A percentile compares a stretch with the other conserved stretches of the same genome.
Conservation (phyloP, 352 stramenopile species). For the Globisporangium carolinianum region DNA sequence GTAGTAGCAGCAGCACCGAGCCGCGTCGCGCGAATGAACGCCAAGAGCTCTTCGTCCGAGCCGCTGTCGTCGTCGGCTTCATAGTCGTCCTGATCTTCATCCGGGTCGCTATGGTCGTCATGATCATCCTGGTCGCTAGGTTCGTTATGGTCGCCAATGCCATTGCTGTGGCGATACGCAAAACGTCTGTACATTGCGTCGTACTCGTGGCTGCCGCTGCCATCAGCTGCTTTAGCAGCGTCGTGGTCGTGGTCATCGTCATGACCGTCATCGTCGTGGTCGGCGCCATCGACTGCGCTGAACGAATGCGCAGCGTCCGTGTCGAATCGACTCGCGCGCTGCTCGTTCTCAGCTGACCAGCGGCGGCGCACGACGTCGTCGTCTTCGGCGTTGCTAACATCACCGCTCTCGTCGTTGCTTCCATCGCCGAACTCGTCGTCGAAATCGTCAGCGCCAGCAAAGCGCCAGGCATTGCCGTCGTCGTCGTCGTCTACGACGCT, state of each 20-base stretch:
- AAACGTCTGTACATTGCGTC: not conserved
- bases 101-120: conserved; percentile 1
- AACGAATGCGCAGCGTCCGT: not conserved
- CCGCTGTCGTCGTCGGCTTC: not conserved
- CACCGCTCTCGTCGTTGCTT: too few species aligned
- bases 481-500: not conserved
- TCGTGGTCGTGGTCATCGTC: not conserved
- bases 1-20: too few species aligned
- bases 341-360: conserved; percentile 7
- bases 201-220: not conserved
- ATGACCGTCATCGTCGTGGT: not conserved
- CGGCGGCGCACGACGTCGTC: conserved; percentile 8
- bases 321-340: not conserved
- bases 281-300: not conserved
- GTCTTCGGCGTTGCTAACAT: not conserved
- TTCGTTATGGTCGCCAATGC: not conserved
- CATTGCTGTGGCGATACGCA: not conserved
- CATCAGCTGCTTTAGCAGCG: not conserved
- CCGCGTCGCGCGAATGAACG: not conserved
- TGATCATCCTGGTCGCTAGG: not conserved
- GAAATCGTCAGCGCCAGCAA: not conserved
- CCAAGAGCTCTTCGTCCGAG: conserved; percentile 4
- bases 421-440: too few species aligned
- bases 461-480: conserved; percentile 2
- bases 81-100: not conserved